Evolutionary conservation across 2,329 filamentous ascomycete genomes (phyloP), one percentile per base, ranked within the genome.

Genomic region (Diplocarpon mali): DNA sequence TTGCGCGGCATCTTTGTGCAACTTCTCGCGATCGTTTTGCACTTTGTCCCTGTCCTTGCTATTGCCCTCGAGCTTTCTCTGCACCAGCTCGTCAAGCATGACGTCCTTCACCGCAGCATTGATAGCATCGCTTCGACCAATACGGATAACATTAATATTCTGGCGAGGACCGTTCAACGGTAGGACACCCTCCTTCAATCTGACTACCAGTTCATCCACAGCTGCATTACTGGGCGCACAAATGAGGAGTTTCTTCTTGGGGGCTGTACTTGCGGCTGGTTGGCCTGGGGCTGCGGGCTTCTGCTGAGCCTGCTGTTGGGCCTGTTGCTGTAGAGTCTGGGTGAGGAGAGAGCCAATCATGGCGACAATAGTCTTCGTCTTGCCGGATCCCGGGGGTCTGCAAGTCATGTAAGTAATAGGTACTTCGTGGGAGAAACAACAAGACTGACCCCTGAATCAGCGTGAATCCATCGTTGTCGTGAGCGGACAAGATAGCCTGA

Each of bases 161-260:
- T 85, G 80, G 11, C 71, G 69, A 24, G 78, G 72, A 1, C 92
- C 90, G 35, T 74, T 76, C 47, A 76, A 71, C 0, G 86, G 89
- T 59, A 81, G 90, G 42, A 98, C 75, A 4, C 92, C 92, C 42
- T 78, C 70, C 65, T 94, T 96, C 58, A 98, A 75, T 67, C 92
- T 83, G 63, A 95, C 80, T 14, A 98, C 92, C 50, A 98, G 64
- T 63, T 98, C 92, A 62, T 98, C 92, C 5, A 98, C 92, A 28
- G 92, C 92, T 6, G 92, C 92, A 64, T 98, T 98, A 71, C 89
- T 96, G 12, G 92, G 92, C n/a, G 92, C 92, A 60, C 92, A 98
- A 17, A 98, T 86, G 20, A 98, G 74, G 20, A 98, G 71, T 64
- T 96, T 98, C 66, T 94, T 95, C 2, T 76, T 69, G 14, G 53